A percentile compares a stretch with the other conserved stretches of the same genome.
Evolutionary conservation across 345 rosid species (phyloP).

Genomic region (Reutealis trisperma): DNA sequence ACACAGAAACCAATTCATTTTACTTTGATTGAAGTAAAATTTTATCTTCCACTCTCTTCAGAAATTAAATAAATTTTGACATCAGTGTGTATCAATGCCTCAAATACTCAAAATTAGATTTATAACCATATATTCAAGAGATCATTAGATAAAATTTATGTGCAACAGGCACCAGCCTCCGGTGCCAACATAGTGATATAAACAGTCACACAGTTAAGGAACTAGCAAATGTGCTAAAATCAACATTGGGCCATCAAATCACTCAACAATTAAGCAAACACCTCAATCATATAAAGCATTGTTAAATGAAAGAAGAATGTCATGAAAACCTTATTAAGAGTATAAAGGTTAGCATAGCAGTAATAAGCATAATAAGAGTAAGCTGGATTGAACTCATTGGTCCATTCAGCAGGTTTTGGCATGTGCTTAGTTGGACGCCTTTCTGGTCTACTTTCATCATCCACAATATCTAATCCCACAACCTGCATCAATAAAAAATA

Average conservation of each 20-base stretch:
- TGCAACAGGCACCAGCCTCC: constrained; percentile 4
- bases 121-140: not conserved
- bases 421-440: constrained; percentile 66
- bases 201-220: not conserved
- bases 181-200: not conserved
- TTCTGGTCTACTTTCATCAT: constrained; percentile 65
- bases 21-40: not conserved
- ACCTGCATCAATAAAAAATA: constrained; percentile 39
- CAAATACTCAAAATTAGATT: not conserved
- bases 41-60: not conserved
- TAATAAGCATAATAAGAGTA: constrained; percentile 58
- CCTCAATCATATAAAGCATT: not conserved
- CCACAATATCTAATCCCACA: constrained; percentile 61
- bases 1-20: not conserved
- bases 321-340: constrained; percentile 46
- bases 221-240: not conserved
- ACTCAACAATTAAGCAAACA: constrained; percentile 8
- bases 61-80: not conserved
- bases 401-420: constrained; percentile 58
- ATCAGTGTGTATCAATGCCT: not conserved
- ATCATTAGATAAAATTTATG: constrained; percentile 4
- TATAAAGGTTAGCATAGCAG: constrained; percentile 56
- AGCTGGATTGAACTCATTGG: constrained; percentile 59
- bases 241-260: not conserved
- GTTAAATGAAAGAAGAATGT: constrained; percentile 8